Evolutionary conservation across 139 green algal genomes (phyloP).

Genomic region (Pseudopediastrum boryanum): DNA sequence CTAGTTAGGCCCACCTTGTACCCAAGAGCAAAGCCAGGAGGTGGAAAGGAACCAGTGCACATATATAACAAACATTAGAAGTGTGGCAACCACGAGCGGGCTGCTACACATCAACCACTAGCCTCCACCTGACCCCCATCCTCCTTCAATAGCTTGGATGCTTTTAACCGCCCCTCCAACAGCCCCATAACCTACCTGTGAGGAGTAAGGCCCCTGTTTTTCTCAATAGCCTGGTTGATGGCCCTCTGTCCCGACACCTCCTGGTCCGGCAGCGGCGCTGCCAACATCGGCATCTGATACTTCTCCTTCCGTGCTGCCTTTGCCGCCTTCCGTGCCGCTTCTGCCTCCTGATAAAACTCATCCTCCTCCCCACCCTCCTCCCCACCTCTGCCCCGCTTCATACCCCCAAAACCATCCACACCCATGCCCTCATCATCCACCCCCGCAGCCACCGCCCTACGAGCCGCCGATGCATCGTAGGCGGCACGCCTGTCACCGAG

Average conservation of each 20-base stretch:
- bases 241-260: slow-evolving; percentile 46
- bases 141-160: no score
- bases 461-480: slow-evolving; percentile 67
- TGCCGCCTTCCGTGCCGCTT: slow-evolving; percentile 19
- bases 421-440: slow-evolving; percentile 22
- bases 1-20: no score
- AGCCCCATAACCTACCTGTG: slow-evolving; percentile 59
- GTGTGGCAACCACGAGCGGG: no score
- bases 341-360: slow-evolving; percentile 69
- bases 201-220: slow-evolving; percentile 96
- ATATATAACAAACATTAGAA: no score
- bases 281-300: slow-evolving; percentile 41
- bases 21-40: no score
- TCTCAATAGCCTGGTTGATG: slow-evolving; percentile 87
- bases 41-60: no score
- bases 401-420: slow-evolving; percentile 5
- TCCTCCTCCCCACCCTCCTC: slow-evolving; percentile 61
- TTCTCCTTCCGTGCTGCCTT: slow-evolving; percentile 36
- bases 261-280: slow-evolving; percentile 63
- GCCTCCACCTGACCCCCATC: no score
- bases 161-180: neutral
- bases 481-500: slow-evolving; percentile 79
- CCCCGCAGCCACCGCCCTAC: slow-evolving; percentile 28
- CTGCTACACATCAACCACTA: no score
- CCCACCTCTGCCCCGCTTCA: slow-evolving; percentile 34